A percentile compares a stretch with the other conserved stretches of the same genome.
These are phyloP conservation scores for Diaporthe longicolla DNA, from an alignment of 2,329 filamentous ascomycete genomes.

Conservation along the genomic window DNA sequence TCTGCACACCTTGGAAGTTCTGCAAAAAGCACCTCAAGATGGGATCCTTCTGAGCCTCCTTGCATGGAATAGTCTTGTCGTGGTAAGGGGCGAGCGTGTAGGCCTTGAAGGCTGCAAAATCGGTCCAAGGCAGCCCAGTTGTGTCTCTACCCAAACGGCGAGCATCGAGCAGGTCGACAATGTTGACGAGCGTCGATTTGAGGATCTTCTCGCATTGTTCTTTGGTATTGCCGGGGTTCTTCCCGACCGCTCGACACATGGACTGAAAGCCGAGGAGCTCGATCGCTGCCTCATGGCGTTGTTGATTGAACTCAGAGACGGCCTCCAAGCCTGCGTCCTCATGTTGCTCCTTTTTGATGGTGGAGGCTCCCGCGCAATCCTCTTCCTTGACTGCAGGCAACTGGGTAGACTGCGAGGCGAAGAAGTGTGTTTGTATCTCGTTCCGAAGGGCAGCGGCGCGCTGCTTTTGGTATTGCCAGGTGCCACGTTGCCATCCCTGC, in stretches of 20 bases:
- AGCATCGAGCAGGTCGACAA: constrained; percentile 26
- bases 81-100: background rate
- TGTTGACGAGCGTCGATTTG: constrained; percentile 20
- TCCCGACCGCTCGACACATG: constrained; percentile 6
- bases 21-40: constrained; percentile 10
- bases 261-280: constrained; percentile 22
- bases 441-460: constrained; percentile 6
- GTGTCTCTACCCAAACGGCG: background rate
- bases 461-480: background rate
- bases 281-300: background rate
- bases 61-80: background rate
- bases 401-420: background rate
- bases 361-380: background rate
- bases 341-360: background rate
- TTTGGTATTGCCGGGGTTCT: background rate
- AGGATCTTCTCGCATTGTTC: background rate
- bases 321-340: background rate
- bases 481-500: constrained; percentile 21
- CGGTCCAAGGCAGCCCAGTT: background rate
- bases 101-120: background rate
- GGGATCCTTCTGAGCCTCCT: background rate
- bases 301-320: background rate
- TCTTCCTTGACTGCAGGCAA: background rate
- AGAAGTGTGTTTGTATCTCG: constrained; percentile 14
- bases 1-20: constrained; percentile 6